A percentile compares a stretch with the other conserved stretches of the same genome.
phyloP scores from a whole-genome alignment of 495 filamentous ascomycete species.

The Hypomontagnella submonticulosa region DNA sequence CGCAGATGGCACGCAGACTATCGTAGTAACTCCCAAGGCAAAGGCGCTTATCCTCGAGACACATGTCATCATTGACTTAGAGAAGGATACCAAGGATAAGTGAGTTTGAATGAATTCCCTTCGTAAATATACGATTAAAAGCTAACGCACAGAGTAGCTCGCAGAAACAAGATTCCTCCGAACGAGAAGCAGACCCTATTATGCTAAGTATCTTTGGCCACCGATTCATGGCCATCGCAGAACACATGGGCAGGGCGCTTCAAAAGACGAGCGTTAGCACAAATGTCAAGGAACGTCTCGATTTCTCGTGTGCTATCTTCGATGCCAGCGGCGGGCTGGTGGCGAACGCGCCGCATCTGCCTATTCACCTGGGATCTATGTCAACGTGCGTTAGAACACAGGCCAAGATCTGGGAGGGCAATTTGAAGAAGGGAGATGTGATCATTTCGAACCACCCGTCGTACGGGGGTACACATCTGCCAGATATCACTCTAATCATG shows the following conservation, averaged over 20 bases:
- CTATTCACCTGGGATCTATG: slow-evolving; percentile 92
- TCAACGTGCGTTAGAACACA: slow-evolving; percentile 94
- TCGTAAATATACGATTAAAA: background rate
- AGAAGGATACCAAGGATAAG: slow-evolving; percentile 64
- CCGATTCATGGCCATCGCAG: slow-evolving; percentile 98
- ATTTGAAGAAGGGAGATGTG: slow-evolving; percentile 90
- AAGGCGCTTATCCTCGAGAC: slow-evolving; percentile 78
- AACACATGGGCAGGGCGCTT: slow-evolving; percentile 95
- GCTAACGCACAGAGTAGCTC: slow-evolving; percentile 41
- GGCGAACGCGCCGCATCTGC: slow-evolving; percentile 94
- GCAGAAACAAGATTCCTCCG: slow-evolving; percentile 51
- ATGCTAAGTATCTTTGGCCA: slow-evolving; percentile 96
- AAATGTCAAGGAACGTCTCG: slow-evolving; percentile 96
- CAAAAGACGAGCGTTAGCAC: slow-evolving; percentile 98
- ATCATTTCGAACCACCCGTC: slow-evolving; percentile 96
- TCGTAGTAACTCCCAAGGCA: slow-evolving; percentile 86
- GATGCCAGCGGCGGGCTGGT: slow-evolving; percentile 91
- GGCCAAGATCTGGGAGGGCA: slow-evolving; percentile 91
- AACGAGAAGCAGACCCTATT: slow-evolving; percentile 80
- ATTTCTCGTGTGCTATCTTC: slow-evolving; percentile 97
- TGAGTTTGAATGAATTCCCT: slow-evolving; percentile 18
- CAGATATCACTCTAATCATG: slow-evolving; percentile 94
- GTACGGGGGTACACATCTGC: slow-evolving; percentile 82
- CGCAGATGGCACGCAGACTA: slow-evolving; percentile 95
- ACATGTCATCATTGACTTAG: slow-evolving; percentile 78